Evolutionary conservation across 495 filamentous ascomycete genomes (phyloP), one percentile per base, ranked within the genome.

Genomic region (Xylaria longipes): DNA sequence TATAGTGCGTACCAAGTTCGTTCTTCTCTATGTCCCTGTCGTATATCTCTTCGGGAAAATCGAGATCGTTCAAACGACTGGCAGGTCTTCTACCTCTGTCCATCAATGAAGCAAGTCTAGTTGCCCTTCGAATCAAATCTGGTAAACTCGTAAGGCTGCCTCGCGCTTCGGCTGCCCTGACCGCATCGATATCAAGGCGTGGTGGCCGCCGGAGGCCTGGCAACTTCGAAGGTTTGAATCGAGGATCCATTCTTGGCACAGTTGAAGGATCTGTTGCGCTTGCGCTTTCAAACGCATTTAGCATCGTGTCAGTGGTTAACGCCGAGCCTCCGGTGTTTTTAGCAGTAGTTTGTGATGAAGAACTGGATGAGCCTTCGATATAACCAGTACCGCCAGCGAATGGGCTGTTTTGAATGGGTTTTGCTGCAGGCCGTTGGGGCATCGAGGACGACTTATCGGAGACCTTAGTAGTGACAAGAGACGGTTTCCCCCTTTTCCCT

Each of bases 81-180:
- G 90, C 92, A 33, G 96, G 97, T 71, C 89, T 82, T 73, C 80
- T 88, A 5, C 96, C 96, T 70, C 89, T 91, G 73, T 98, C 97
- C 71, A 99, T 87, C 76, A 95, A 94, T 0, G 94, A 87, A 6
- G 96, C 96, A 31, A 98, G 84, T 73, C 89, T 90, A 1, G 95
- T 98, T 3, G 96, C 96, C 58, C 96, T 87, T 72, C 89, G 86
- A 70, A 99, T 98, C 67, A 99, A 83, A 80, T 98, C 96, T 0
- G 94, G 91, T 64, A 99, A 82, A 80, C 94, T 97, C 6, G 96
- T 97, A 73, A 97, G 82, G 76, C 94, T 97, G 11, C 93, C 94
- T 72, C 94, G 89, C 14, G 91, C 87, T 74, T 96, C 92, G 27
- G 94, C 93, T 70, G 92, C 89, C 52, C 89, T 87, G 15, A 95